These are phyloP conservation scores for Septoria petroselini DNA, from an alignment of 2,329 filamentous ascomycete genomes.

Conservation along the genomic window DNA sequence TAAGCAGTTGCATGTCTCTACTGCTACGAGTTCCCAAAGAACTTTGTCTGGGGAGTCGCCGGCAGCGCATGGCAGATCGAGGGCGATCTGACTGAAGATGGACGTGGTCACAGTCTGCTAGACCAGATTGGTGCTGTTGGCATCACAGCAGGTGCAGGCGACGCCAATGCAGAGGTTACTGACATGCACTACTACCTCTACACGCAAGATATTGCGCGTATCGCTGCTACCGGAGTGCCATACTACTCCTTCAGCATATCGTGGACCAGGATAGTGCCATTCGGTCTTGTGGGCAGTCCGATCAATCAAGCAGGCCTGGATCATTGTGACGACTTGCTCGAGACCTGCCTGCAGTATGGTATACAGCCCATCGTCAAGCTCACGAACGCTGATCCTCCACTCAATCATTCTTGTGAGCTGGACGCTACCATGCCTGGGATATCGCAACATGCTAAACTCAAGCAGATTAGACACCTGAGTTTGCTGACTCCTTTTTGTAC, in stretches of 20 bases:
- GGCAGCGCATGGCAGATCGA: slow-evolving; percentile 38
- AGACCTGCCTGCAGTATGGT: slow-evolving; percentile 43
- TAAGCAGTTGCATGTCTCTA: slow-evolving; percentile 32
- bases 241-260: slow-evolving; percentile 47
- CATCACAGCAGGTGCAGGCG: slow-evolving; percentile 26
- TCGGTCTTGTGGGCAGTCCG: slow-evolving; percentile 45
- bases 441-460: not conserved
- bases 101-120: slow-evolving; percentile 31
- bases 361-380: slow-evolving; percentile 48
- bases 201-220: slow-evolving; percentile 30
- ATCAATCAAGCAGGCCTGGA: slow-evolving; percentile 48
- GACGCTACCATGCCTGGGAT: not conserved
- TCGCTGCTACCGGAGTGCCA: slow-evolving; percentile 42
- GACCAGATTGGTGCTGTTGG: slow-evolving; percentile 35
- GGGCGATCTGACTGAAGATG: slow-evolving; percentile 33
- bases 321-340: slow-evolving; percentile 51
- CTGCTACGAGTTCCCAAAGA: slow-evolving; percentile 34
- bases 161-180: slow-evolving; percentile 30
- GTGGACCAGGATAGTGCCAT: slow-evolving; percentile 51
- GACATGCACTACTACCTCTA: slow-evolving; percentile 23
- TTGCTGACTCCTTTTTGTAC: slow-evolving; percentile 40
- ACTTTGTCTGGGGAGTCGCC: slow-evolving; percentile 38
- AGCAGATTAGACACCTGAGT: slow-evolving; percentile 28
- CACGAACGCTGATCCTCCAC: slow-evolving; percentile 44
- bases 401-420: slow-evolving; percentile 33